Percentiles rank a stretch among this genome's conserved stretches.
Conservation (phyloP, 495 filamentous ascomycete genomes). For the Penicillium atrosanguineum region DNA sequence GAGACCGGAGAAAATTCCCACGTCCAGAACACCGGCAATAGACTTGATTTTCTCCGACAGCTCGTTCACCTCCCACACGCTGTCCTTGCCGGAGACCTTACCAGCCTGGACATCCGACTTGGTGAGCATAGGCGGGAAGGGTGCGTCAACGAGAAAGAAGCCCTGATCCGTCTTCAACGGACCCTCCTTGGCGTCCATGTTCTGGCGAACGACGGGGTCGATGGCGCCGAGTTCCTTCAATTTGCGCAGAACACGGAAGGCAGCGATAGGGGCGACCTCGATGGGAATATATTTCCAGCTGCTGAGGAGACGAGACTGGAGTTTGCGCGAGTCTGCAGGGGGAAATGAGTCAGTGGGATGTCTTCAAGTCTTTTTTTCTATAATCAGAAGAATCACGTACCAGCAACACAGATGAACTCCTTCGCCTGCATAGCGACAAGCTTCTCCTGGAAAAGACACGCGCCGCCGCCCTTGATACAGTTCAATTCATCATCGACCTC, state of each 20-base stretch:
- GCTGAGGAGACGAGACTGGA: conserved; percentile 71
- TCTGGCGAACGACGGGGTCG: conserved; percentile 65
- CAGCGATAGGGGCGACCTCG: conserved; percentile 84
- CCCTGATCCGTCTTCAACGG: conserved; percentile 90
- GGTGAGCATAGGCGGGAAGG: conserved; percentile 70
- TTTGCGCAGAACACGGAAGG: conserved; percentile 63
- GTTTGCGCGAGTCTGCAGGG: conserved; percentile 77
- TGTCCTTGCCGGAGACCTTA: conserved; percentile 46
- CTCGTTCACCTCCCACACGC: conserved; percentile 73
- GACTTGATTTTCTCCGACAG: conserved; percentile 71
- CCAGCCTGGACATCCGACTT: conserved; percentile 53
- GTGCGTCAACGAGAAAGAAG: conserved; percentile 91
- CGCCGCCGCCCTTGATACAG: conserved; percentile 95
- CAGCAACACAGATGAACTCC: conserved; percentile 92
- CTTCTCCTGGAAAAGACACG: conserved; percentile 97
- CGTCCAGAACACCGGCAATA: conserved; percentile 85
- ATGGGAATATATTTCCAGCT: conserved; percentile 85
- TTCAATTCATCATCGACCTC: conserved; percentile 95
- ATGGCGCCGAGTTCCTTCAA: conserved; percentile 68
- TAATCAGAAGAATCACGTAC: conserved; percentile 33
- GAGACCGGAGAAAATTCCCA: conserved; percentile 81
- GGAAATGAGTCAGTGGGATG: conserved; percentile 3
- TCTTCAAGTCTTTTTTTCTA: not conserved
- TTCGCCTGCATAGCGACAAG: conserved; percentile 80
- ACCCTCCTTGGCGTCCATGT: conserved; percentile 66